Percentiles rank a stretch among this genome's conserved stretches.
Conservation (phyloP, 371 early-diverging fungal species). For the Dinochytrium kinnereticum region DNA sequence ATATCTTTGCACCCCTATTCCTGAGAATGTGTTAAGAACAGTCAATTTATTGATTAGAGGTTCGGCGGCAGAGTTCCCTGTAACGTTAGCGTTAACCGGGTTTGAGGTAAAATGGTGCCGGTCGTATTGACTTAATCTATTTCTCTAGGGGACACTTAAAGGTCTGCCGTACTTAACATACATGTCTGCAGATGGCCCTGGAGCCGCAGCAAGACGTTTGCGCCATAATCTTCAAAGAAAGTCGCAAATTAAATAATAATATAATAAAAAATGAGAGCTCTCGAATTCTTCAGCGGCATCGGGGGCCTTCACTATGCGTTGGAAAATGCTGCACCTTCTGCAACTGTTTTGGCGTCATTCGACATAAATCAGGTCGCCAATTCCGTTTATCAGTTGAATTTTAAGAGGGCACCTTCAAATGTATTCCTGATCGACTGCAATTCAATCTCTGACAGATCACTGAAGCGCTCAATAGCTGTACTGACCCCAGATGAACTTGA, state of each 20-base stretch:
- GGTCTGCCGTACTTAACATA: conserved; percentile 36
- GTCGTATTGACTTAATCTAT: background rate
- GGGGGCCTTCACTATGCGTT: conserved; percentile 59
- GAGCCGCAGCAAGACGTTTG: conserved; percentile 32
- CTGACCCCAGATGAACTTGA: conserved; percentile 27
- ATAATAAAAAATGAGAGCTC: conserved; percentile 28
- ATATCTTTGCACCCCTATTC: conserved; percentile 69
- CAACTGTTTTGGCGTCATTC: conserved; percentile 45
- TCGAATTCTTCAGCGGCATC: conserved; percentile 61
- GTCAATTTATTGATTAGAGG: conserved; percentile 71
- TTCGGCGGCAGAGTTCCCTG: conserved; percentile 47
- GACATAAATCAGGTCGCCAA: conserved; percentile 56
- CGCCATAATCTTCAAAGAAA: conserved; percentile 30
- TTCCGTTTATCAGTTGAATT: conserved; percentile 37
- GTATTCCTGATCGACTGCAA: conserved; percentile 18
- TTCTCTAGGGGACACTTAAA: background rate
- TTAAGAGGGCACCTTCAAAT: conserved; percentile 21
- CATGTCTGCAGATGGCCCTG: conserved; percentile 31
- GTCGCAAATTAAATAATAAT: background rate
- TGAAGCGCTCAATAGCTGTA: conserved; percentile 21
- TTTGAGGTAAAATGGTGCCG: conserved; percentile 32
- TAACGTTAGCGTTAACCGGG: conserved; percentile 32
- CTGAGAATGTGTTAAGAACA: conserved; percentile 50
- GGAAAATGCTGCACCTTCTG: conserved; percentile 21
- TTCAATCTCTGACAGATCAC: conserved; percentile 1